phyloP scores from a whole-genome alignment of 2,329 filamentous ascomycete species.

The Pseudonectria foliicola region DNA sequence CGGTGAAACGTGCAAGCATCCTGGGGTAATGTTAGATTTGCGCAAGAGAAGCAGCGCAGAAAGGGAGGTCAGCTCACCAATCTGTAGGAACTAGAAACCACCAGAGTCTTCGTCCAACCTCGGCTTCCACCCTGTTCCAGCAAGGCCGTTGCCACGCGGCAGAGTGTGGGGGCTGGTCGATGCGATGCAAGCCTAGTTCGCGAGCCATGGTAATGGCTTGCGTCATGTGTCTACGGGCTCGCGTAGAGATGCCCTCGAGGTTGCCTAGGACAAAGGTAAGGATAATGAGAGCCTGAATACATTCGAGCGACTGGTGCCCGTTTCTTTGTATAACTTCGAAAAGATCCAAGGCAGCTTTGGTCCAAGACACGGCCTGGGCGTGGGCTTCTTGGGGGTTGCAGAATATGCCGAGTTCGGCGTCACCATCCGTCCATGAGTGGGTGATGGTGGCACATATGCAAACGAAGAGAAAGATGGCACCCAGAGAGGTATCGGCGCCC shows the following conservation, averaged over 20 bases:
- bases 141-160: slow-evolving; percentile 14
- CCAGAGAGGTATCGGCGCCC: slow-evolving; percentile 15
- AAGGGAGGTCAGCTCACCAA: slow-evolving; percentile 23
- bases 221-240: slow-evolving; percentile 23
- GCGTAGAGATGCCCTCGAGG: slow-evolving; percentile 19
- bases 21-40: slow-evolving; percentile 15
- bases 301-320: slow-evolving; percentile 24
- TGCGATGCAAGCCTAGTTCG: slow-evolving; percentile 31
- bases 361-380: slow-evolving; percentile 25
- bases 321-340: slow-evolving; percentile 28
- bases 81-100: slow-evolving; percentile 37
- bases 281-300: slow-evolving; percentile 31
- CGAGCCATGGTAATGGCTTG: slow-evolving; percentile 23
- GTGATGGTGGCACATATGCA: slow-evolving; percentile 24
- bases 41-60: not conserved
- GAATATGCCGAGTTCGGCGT: slow-evolving; percentile 19
- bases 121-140: slow-evolving; percentile 20
- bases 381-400: slow-evolving; percentile 21
- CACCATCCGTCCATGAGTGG: slow-evolving; percentile 23
- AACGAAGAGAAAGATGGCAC: slow-evolving; percentile 22
- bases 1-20: slow-evolving; percentile 30
- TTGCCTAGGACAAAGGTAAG: slow-evolving; percentile 32
- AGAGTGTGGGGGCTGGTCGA: slow-evolving; percentile 26
- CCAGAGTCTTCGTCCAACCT: slow-evolving; percentile 36
- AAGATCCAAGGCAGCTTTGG: slow-evolving; percentile 27